Evolutionary conservation across 495 filamentous ascomycete species (phyloP).

Genomic region (Neurospora cerealis): DNA sequence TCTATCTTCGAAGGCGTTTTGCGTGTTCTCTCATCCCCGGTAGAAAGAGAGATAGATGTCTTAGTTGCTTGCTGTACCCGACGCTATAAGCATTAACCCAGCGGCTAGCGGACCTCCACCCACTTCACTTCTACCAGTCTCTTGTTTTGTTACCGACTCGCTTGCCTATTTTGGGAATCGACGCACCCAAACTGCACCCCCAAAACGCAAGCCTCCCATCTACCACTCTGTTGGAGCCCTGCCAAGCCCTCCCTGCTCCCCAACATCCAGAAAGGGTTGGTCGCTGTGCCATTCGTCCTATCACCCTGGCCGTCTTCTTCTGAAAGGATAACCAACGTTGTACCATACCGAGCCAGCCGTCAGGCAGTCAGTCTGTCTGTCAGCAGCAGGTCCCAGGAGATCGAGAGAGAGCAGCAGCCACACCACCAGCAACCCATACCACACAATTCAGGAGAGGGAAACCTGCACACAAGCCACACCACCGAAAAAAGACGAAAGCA

Average conservation of each 20-base stretch:
- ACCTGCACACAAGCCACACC: background rate
- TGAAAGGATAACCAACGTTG: background rate
- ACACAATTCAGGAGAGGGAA: background rate
- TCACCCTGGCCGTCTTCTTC: background rate
- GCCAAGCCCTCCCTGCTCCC: background rate
- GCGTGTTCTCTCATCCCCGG: background rate
- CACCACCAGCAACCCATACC: background rate
- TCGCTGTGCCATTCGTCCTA: background rate
- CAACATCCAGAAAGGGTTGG: background rate
- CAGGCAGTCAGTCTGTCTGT: background rate
- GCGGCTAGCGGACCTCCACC: background rate
- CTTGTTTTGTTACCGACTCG: background rate
- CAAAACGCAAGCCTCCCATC: background rate
- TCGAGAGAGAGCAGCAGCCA: background rate
- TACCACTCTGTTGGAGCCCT: background rate
- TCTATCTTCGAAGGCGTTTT: background rate
- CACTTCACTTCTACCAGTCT: background rate
- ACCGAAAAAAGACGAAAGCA: background rate
- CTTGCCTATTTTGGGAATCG: background rate
- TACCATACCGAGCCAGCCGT: background rate
- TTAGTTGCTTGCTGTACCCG: background rate
- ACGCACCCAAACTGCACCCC: background rate
- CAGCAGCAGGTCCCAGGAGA: background rate
- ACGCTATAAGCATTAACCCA: background rate
- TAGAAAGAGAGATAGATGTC: background rate